Percentiles rank a stretch among this genome's conserved stretches.
Evolutionary conservation across 1,284 basidiomycete species (phyloP).

Genomic region (Malassezia restricta): DNA sequence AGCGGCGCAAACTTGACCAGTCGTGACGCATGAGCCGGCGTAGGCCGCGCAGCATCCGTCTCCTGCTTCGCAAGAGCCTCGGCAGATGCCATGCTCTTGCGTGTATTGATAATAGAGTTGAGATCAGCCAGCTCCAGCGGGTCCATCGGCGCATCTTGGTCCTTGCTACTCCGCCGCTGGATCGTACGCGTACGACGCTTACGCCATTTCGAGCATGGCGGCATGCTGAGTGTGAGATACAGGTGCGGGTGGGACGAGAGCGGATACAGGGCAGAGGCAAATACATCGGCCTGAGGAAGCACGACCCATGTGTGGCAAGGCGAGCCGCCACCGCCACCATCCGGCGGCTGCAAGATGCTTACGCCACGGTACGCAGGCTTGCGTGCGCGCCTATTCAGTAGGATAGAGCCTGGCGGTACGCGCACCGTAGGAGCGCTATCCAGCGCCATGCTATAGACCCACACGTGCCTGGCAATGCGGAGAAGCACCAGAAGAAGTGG

Average conservation of each 20-base stretch:
- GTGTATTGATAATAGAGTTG: conserved; percentile 45
- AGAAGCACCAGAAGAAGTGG: too few relatives aligned
- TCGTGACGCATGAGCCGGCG: background rate
- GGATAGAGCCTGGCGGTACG: background rate
- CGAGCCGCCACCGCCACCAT: background rate
- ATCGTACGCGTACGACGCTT: too few relatives aligned
- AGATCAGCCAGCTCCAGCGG: conserved; percentile 41
- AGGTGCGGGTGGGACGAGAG: too few relatives aligned
- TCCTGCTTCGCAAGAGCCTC: conserved; percentile 23
- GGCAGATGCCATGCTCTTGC: conserved; percentile 39
- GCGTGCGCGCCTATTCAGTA: background rate
- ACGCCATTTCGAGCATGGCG: too few relatives aligned
- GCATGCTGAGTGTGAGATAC: background rate
- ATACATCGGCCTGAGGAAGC: too few relatives aligned
- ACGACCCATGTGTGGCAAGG: background rate
- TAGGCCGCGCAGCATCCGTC: background rate
- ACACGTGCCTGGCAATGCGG: too few relatives aligned
- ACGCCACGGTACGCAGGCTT: background rate
- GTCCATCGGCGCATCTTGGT: conserved; percentile 25
- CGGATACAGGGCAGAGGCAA: too few relatives aligned
- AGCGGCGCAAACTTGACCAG: conserved; percentile 1
- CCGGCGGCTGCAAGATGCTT: background rate
- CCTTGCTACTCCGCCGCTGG: background rate
- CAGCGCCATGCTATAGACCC: too few relatives aligned
- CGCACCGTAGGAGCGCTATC: too few relatives aligned